Evolutionary conservation across 176 grass and related monocot species (phyloP).

Genomic region (Aechmea fasciata): DNA sequence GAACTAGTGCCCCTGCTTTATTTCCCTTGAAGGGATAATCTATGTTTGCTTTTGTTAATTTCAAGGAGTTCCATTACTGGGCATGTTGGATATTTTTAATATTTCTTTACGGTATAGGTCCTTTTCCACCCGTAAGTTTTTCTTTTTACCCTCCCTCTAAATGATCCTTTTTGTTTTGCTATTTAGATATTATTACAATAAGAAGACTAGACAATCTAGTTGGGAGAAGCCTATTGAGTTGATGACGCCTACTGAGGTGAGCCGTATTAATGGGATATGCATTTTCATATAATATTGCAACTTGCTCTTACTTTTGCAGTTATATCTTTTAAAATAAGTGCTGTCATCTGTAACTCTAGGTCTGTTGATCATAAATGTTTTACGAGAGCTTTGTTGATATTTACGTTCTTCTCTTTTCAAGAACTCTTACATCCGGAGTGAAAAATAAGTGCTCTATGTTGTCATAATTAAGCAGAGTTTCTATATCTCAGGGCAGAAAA

Average conservation of each 20-base stretch:
- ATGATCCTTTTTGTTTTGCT: constrained; percentile 2
- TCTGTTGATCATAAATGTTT: constrained; percentile 18
- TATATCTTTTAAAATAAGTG: constrained; percentile 10
- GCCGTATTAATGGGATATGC: constrained; percentile 6
- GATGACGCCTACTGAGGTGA: constrained; percentile 95
- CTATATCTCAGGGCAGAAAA: constrained; percentile 27
- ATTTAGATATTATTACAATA: constrained; percentile 93
- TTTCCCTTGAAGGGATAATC: not conserved
- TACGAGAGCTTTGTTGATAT: constrained; percentile 21
- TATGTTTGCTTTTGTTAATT: constrained; percentile 17
- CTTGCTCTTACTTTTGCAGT: constrained; percentile 8
- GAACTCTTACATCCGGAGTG: constrained; percentile 29
- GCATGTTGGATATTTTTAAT: not conserved
- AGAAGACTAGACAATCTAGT: constrained; percentile 89
- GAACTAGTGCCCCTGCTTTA: not conserved
- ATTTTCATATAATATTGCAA: not conserved
- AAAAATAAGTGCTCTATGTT: constrained; percentile 26
- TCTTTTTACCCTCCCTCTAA: not conserved
- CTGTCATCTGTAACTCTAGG: constrained; percentile 11
- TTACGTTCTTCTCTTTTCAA: constrained; percentile 27
- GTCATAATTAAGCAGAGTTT: constrained; percentile 26
- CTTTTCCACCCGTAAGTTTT: constrained; percentile 12
- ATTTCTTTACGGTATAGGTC: no score
- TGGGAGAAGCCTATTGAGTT: constrained; percentile 94
- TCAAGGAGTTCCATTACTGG: not conserved